Evolutionary conservation across 2,329 filamentous ascomycete genomes (phyloP).

Genomic region (Diplodia scrobiculata): DNA sequence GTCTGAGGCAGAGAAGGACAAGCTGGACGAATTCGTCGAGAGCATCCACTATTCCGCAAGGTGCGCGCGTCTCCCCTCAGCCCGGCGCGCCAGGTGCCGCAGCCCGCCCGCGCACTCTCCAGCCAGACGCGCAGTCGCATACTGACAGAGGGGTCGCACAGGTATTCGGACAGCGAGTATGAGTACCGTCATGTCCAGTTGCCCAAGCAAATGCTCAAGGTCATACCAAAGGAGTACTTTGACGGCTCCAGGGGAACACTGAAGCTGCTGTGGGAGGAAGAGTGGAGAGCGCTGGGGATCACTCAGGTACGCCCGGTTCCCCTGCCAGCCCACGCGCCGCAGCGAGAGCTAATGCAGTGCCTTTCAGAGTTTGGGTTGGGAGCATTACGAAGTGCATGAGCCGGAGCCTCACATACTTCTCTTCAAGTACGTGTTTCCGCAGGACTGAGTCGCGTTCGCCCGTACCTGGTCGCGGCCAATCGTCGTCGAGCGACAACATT

Average conservation of each 20-base stretch:
- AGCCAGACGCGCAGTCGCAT: neutral
- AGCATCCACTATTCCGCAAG: conserved; percentile 92
- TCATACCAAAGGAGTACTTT: conserved; percentile 92
- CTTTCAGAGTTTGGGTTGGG: conserved; percentile 89
- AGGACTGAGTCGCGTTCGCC: neutral
- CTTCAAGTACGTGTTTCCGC: conserved; percentile 75
- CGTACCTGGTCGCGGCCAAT: neutral
- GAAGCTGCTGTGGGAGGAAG: conserved; percentile 96
- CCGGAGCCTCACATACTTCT: conserved; percentile 97
- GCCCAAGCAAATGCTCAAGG: conserved; percentile 97
- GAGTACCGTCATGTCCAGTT: conserved; percentile 98
- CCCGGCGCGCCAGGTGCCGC: conserved; percentile 3
- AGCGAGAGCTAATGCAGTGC: conserved; percentile 4
- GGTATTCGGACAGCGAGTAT: conserved; percentile 88
- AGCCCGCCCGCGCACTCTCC: conserved; percentile 18
- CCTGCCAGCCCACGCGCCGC: conserved; percentile 6
- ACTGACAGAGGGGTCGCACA: conserved; percentile 46
- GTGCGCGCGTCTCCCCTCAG: conserved; percentile 53
- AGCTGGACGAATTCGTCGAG: conserved; percentile 88
- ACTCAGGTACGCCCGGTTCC: conserved; percentile 71
- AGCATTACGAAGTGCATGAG: conserved; percentile 98
- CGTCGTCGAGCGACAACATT: neutral
- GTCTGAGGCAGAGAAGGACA: conserved; percentile 76
- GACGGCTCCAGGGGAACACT: conserved; percentile 85
- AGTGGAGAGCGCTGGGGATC: conserved; percentile 96